These are phyloP conservation scores for Quercus glauca DNA, from an alignment of 306 rosid species.

Conservation along the genomic window DNA sequence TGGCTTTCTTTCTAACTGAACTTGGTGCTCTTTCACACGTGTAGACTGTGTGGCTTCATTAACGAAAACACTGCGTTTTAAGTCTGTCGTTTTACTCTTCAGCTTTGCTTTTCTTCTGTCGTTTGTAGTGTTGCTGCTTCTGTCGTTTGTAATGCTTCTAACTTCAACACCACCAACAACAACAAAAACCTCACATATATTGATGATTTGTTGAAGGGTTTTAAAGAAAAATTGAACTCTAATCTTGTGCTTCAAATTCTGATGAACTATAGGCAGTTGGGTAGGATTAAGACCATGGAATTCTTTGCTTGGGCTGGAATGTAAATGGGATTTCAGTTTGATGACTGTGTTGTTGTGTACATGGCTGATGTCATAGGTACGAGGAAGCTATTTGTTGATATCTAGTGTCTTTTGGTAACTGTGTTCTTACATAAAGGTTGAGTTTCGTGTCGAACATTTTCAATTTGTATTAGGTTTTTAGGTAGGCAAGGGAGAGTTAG, in stretches of 20 bases:
- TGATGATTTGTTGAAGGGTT: conserved; percentile 28
- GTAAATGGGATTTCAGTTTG: conserved; percentile 53
- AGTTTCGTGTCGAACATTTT: conserved; percentile 45
- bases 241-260: conserved; percentile 50
- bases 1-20: no score
- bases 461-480: conserved; percentile 61
- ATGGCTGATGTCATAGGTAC: conserved; percentile 71
- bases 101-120: no score
- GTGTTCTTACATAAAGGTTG: conserved; percentile 38
- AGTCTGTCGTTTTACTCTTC: no score
- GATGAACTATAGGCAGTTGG: conserved; percentile 50
- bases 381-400: conserved; percentile 68
- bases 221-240: conserved; percentile 37
- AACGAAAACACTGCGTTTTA: no score
- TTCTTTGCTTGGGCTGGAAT: conserved; percentile 69
- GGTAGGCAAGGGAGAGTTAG: conserved; percentile 67
- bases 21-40: no score
- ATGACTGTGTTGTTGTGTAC: conserved; percentile 58
- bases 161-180: not conserved
- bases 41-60: no score
- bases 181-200: conserved; percentile 3
- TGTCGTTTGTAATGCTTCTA: no score
- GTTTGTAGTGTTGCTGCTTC: no score
- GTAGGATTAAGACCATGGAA: conserved; percentile 54
- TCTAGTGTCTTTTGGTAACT: conserved; percentile 57